Conservation (phyloP, 2,329 filamentous ascomycete species). For the Fonsecaea pedrosoi region DNA sequence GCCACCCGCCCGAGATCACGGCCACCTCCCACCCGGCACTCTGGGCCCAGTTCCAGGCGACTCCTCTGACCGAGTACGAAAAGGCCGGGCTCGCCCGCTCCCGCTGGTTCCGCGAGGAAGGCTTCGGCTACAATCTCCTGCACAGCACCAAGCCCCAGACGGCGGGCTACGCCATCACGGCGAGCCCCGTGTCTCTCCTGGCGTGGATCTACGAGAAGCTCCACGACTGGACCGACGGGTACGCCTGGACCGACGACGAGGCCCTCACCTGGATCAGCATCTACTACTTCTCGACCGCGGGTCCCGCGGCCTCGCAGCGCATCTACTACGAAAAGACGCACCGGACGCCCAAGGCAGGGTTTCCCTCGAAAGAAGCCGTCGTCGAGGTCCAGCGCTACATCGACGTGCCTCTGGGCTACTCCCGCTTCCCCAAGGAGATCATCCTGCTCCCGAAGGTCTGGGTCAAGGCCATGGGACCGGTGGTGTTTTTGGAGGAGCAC, state of each 20-base stretch:
- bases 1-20: conserved; percentile 56
- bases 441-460: conserved; percentile 57
- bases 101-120: conserved; percentile 58
- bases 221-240: conserved; percentile 75
- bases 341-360: background rate
- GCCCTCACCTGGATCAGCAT: conserved; percentile 75
- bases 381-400: conserved; percentile 14
- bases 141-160: conserved; percentile 76
- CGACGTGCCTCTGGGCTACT: conserved; percentile 59
- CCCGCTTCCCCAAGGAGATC: conserved; percentile 60
- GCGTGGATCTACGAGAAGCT: conserved; percentile 85
- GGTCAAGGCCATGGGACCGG: conserved; percentile 57
- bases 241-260: conserved; percentile 77
- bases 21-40: conserved; percentile 62
- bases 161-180: conserved; percentile 70
- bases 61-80: conserved; percentile 61
- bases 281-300: conserved; percentile 73
- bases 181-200: conserved; percentile 72
- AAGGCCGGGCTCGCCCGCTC: conserved; percentile 59
- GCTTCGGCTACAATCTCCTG: conserved; percentile 41
- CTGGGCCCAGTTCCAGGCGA: conserved; percentile 60
- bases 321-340: conserved; percentile 75
- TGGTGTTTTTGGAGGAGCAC: conserved; percentile 56
- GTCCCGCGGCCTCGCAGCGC: conserved; percentile 68
- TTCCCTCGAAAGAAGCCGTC: conserved; percentile 41